Evolutionary conservation across 2,329 filamentous ascomycete species (phyloP).

Genomic region (Sporothrix variecibatus): DNA sequence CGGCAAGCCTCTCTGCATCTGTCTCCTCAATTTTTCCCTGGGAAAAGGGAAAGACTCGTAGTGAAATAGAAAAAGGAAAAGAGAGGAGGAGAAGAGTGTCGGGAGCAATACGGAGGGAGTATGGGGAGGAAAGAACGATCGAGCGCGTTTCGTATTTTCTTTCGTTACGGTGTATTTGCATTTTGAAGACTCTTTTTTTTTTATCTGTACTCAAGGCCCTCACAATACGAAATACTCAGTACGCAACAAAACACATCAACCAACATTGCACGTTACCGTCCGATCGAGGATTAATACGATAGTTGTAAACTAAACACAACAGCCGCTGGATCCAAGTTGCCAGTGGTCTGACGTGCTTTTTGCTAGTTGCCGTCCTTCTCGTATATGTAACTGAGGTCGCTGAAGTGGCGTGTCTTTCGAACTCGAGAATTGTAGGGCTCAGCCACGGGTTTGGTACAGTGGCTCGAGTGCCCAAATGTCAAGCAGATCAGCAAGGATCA

Average conservation of each 20-base stretch:
- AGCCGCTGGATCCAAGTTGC: neutral
- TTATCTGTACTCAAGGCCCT: neutral
- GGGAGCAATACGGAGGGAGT: neutral
- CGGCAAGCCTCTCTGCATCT: neutral
- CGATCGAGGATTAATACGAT: neutral
- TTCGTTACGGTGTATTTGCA: neutral
- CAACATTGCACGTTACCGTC: neutral
- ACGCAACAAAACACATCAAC: neutral
- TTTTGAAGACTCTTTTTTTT: neutral
- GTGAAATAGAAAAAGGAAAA: neutral
- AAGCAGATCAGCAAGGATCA: neutral
- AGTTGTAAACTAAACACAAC: neutral
- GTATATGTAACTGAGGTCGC: neutral
- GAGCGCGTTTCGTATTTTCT: neutral
- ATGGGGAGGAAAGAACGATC: neutral
- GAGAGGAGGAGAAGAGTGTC: neutral
- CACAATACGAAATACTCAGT: too few species aligned
- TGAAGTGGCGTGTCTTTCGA: neutral
- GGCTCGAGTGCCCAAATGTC: neutral
- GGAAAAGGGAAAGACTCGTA: neutral
- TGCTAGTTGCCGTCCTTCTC: neutral
- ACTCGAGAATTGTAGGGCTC: neutral
- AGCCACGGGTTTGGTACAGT: neutral
- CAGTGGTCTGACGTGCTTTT: conserved; percentile 1
- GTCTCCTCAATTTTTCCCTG: conserved; percentile 8